phyloP scores from a whole-genome alignment of 306 rosid species.

The Abrus precatorius region DNA sequence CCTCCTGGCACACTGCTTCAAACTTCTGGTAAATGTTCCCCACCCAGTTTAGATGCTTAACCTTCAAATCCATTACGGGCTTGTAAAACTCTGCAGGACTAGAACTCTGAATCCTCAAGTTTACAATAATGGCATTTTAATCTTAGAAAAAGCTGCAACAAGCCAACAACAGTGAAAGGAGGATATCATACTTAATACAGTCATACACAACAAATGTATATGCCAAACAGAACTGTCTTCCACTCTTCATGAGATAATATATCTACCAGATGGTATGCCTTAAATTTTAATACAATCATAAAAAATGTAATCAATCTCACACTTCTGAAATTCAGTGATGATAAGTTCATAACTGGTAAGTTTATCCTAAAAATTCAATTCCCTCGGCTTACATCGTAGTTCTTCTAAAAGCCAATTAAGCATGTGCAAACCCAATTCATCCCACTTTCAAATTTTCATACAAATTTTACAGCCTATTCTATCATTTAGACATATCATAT shows the following conservation, averaged over 20 bases:
- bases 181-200: not conserved
- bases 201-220: not conserved
- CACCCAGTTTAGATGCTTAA: constrained; percentile 69
- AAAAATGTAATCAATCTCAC: constrained; percentile 5
- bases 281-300: not conserved
- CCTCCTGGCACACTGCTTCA: constrained; percentile 88
- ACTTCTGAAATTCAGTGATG: constrained; percentile 16
- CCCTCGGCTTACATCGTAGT: not conserved
- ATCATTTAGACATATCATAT: not conserved
- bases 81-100: constrained; percentile 21
- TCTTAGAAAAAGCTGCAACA: constrained; percentile 39
- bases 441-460: not conserved
- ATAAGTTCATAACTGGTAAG: not conserved
- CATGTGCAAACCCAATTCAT: not conserved
- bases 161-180: constrained; percentile 37
- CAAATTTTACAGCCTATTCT: not conserved
- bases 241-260: not conserved
- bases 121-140: constrained; percentile 8
- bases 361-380: constrained; percentile 22
- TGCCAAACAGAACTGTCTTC: constrained; percentile 23
- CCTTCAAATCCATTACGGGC: constrained; percentile 66
- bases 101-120: constrained; percentile 33
- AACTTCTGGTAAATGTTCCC: constrained; percentile 80
- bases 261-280: constrained; percentile 16
- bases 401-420: constrained; percentile 22